Conservation (phyloP, 192 early-diverging fungal species). For the Backusella psychrophila region DNA sequence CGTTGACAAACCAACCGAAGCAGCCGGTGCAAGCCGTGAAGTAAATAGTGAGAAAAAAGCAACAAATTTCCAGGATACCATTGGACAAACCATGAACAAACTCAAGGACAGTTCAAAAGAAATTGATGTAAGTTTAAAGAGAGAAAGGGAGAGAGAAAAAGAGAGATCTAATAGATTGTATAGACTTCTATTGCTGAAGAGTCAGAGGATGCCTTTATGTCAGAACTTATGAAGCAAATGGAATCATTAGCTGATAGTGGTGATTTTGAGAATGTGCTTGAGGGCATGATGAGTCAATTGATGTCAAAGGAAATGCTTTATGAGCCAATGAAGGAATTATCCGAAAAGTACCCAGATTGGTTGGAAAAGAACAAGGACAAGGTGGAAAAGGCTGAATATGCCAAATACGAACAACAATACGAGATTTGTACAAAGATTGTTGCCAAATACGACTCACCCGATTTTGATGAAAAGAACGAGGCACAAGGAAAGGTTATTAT, state of each 20-base stretch:
- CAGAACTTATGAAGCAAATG: constrained; percentile 86
- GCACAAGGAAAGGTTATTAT: constrained; percentile 68
- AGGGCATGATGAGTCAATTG: constrained; percentile 86
- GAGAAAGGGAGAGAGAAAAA: neutral
- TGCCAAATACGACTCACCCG: constrained; percentile 70
- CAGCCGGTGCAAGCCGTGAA: constrained; percentile 6
- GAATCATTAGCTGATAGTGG: constrained; percentile 57
- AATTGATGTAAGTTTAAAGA: constrained; percentile 65
- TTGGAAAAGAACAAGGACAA: constrained; percentile 76
- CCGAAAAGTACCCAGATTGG: constrained; percentile 85
- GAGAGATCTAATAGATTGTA: neutral
- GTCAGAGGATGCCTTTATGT: constrained; percentile 51
- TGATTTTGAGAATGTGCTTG: constrained; percentile 85
- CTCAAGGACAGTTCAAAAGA: constrained; percentile 82
- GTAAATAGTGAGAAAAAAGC: constrained; percentile 15
- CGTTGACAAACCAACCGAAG: constrained; percentile 27
- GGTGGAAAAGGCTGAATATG: constrained; percentile 66
- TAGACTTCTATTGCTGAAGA: constrained; percentile 53
- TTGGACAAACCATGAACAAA: constrained; percentile 88
- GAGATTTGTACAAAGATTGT: constrained; percentile 80
- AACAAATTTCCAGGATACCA: constrained; percentile 80
- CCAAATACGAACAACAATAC: constrained; percentile 78
- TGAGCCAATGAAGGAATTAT: constrained; percentile 94
- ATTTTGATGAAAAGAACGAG: constrained; percentile 67
- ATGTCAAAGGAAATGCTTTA: constrained; percentile 93